phyloP scores from a whole-genome alignment of 208 protist genomes.

The Trypanosoma lewisi region DNA sequence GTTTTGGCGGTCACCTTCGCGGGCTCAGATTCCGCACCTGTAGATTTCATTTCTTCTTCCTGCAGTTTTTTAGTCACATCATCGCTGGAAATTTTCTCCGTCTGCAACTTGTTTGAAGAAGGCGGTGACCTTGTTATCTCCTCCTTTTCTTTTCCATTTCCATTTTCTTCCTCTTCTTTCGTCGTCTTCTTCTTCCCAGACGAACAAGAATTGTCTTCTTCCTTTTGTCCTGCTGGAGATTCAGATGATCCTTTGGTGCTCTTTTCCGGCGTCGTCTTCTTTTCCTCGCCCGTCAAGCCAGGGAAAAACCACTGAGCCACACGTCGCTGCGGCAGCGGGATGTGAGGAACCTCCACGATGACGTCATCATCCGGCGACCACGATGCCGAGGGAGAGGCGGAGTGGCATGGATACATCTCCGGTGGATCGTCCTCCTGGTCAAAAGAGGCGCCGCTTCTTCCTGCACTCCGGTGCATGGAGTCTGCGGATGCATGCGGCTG shows the following conservation, averaged over 20 bases:
- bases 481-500: background rate
- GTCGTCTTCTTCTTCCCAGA: no score
- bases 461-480: background rate
- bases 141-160: no score
- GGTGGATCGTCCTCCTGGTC: background rate
- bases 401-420: background rate
- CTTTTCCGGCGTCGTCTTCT: background rate
- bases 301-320: constrained; percentile 37
- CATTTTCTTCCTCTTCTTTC: no score
- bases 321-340: constrained; percentile 13
- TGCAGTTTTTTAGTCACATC: no score
- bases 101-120: no score
- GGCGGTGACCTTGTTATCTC: no score
- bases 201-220: background rate
- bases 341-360: background rate
- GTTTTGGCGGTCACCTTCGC: no score
- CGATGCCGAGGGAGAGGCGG: background rate
- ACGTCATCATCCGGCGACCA: background rate
- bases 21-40: no score
- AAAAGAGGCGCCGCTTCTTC: background rate
- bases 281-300: constrained; percentile 14
- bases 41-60: no score
- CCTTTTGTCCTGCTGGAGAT: no score
- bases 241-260: no score
- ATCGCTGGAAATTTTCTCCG: no score